Conservation (phyloP, 495 filamentous ascomycete genomes). For the Neurospora sublineolata region DNA sequence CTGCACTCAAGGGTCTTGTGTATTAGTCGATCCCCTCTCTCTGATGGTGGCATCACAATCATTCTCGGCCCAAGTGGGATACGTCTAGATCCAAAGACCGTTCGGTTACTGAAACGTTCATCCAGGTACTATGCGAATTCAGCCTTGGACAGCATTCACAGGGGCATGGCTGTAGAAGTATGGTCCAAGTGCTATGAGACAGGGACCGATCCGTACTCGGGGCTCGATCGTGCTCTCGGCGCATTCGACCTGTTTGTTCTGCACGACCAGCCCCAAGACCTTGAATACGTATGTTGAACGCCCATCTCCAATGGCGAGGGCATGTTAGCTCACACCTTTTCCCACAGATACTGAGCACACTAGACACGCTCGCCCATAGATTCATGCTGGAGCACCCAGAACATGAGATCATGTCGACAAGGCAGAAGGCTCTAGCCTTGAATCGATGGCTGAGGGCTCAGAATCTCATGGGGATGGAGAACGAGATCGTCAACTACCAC, state of each 20-base stretch:
- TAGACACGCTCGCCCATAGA: constrained; percentile 50
- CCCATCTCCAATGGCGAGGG: neutral
- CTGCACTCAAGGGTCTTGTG: neutral
- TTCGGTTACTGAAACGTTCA: neutral
- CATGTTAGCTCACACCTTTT: neutral
- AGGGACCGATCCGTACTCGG: constrained; percentile 11
- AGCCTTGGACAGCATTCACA: constrained; percentile 67
- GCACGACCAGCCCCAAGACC: constrained; percentile 53
- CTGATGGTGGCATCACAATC: neutral
- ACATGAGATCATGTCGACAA: constrained; percentile 41
- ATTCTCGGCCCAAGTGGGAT: neutral
- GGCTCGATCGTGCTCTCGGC: constrained; percentile 62
- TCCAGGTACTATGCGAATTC: constrained; percentile 62
- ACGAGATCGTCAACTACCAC: constrained; percentile 52
- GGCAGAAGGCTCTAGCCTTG: constrained; percentile 55
- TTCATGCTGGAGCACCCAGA: constrained; percentile 40
- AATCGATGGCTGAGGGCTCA: constrained; percentile 53
- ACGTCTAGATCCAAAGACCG: neutral
- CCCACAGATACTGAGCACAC: constrained; percentile 41
- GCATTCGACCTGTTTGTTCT: constrained; percentile 83
- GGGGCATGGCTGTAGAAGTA: constrained; percentile 61
- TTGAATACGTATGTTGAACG: constrained; percentile 50
- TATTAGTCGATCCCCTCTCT: neutral
- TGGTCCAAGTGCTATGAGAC: constrained; percentile 47
- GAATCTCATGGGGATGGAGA: constrained; percentile 56